Evolutionary conservation across 345 rosid species (phyloP).

Genomic region (Raphanus sativus): DNA sequence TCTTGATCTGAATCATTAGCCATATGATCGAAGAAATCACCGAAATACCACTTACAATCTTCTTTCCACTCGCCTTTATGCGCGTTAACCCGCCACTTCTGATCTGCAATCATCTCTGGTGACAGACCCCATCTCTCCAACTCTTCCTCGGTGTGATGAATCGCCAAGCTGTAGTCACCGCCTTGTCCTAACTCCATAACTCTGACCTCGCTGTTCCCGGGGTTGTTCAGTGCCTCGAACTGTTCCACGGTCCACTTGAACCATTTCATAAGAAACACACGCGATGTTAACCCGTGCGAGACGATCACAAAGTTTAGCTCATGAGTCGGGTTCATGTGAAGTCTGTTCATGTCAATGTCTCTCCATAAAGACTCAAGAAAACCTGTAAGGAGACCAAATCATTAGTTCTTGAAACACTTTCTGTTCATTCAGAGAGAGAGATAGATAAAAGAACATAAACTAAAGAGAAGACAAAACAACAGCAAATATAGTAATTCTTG

Average conservation of each 20-base stretch:
- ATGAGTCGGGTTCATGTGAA: slow-evolving; percentile 50
- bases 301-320: slow-evolving; percentile 89
- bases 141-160: slow-evolving; percentile 82
- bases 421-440: neutral
- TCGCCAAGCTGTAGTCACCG: slow-evolving; percentile 83
- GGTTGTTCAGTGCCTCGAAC: slow-evolving; percentile 74
- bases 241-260: slow-evolving; percentile 95
- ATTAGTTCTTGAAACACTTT: neutral
- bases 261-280: slow-evolving; percentile 99
- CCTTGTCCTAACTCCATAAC: slow-evolving; percentile 82
- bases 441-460: too few species aligned
- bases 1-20: slow-evolving; percentile 47
- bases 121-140: slow-evolving; percentile 78
- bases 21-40: slow-evolving; percentile 57
- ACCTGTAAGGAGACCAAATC: slow-evolving; percentile 42
- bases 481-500: too few species aligned
- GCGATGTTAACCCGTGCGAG: slow-evolving; percentile 76
- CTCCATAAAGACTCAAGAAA: slow-evolving; percentile 97
- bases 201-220: slow-evolving; percentile 67
- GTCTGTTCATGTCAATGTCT: slow-evolving; percentile 85
- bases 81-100: slow-evolving; percentile 68
- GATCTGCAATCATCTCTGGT: slow-evolving; percentile 81
- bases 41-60: slow-evolving; percentile 63
- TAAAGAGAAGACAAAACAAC: too few species aligned
- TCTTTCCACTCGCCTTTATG: slow-evolving; percentile 71